These are phyloP conservation scores for Teratosphaeria epicoccoides DNA, from an alignment of 2,329 filamentous ascomycete genomes.

Conservation along the genomic window DNA sequence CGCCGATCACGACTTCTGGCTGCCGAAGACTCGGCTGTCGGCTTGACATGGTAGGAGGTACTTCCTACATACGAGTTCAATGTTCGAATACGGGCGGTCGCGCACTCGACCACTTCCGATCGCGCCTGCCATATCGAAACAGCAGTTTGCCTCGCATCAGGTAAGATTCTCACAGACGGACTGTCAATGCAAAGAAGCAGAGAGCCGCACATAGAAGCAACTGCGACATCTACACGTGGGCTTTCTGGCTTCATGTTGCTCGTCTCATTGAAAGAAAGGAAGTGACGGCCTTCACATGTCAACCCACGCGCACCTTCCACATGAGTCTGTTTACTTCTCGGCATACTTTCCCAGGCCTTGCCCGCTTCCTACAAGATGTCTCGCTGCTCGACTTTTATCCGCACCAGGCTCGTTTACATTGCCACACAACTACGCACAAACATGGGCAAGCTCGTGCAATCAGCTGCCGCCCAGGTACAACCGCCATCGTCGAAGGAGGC, in stretches of 20 bases:
- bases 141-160: neutral
- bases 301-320: neutral
- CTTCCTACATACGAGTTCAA: too few species aligned
- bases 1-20: neutral
- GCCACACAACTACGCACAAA: neutral
- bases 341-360: neutral
- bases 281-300: neutral
- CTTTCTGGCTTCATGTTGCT: neutral
- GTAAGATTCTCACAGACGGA: neutral
- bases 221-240: neutral
- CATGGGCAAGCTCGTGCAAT: neutral
- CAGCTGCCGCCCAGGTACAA: neutral
- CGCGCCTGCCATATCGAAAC: neutral
- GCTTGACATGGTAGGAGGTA: neutral
- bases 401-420: neutral
- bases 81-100: neutral
- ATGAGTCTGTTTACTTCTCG: neutral
- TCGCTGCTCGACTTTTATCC: neutral
- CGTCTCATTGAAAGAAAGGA: neutral
- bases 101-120: neutral
- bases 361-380: neutral
- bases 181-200: neutral
- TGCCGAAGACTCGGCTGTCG: neutral
- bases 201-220: neutral
- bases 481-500: neutral